Evolutionary conservation across 768 basidiomycete species (phyloP).

Genomic region (Lyophyllum shimeji): DNA sequence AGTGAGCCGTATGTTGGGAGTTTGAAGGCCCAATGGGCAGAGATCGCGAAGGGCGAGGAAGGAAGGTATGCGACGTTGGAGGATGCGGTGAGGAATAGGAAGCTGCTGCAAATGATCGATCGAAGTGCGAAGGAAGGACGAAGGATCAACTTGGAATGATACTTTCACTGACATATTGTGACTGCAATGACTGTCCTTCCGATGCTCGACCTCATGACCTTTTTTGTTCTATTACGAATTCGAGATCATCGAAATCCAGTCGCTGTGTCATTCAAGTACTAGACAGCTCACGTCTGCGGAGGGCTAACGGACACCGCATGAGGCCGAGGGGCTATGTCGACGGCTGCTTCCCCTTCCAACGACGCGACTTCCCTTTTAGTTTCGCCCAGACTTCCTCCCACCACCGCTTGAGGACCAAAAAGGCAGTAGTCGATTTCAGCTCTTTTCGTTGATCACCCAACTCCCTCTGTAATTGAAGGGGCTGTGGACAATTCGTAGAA

Average conservation of each 20-base stretch:
- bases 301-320: too few relatives aligned
- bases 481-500: constrained; percentile 5
- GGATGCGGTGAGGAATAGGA: constrained; percentile 24
- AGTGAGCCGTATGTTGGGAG: constrained; percentile 5
- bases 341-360: background rate
- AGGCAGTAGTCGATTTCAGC: constrained; percentile 11
- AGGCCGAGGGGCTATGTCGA: background rate
- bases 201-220: too few relatives aligned
- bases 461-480: constrained; percentile 24
- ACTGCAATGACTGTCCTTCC: too few relatives aligned
- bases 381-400: constrained; percentile 7
- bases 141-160: constrained; percentile 13
- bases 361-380: background rate
- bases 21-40: constrained; percentile 19
- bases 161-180: background rate
- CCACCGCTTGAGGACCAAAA: constrained; percentile 6
- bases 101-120: constrained; percentile 23
- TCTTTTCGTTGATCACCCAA: constrained; percentile 22
- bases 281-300: too few relatives aligned
- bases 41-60: constrained; percentile 21
- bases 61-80: constrained; percentile 27
- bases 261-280: too few relatives aligned
- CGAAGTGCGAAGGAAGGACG: constrained; percentile 24
- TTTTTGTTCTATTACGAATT: too few relatives aligned
- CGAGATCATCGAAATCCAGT: too few relatives aligned